phyloP scores from a whole-genome alignment of 1,284 basidiomycete species.

The Xerocomus minutiporus region DNA sequence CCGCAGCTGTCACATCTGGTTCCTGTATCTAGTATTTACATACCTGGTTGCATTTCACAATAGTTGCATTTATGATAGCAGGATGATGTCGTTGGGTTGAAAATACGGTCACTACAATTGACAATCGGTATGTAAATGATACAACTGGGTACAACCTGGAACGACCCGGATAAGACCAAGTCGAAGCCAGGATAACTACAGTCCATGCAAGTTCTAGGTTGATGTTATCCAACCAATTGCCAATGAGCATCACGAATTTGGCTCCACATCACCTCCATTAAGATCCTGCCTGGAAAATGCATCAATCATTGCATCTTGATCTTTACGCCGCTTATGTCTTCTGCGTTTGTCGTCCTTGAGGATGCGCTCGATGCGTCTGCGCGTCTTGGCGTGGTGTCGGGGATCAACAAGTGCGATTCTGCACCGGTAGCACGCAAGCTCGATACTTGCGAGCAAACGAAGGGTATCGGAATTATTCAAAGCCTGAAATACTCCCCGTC shows the following conservation, averaged over 20 bases:
- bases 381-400: slow-evolving; percentile 53
- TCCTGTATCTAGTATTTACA: not conserved
- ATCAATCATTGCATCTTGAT: slow-evolving; percentile 73
- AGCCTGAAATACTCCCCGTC: slow-evolving; percentile 42
- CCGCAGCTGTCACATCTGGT: not conserved
- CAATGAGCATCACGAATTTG: slow-evolving; percentile 21
- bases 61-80: slow-evolving; percentile 8
- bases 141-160: slow-evolving; percentile 16
- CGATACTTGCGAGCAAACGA: slow-evolving; percentile 71
- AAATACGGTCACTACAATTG: slow-evolving; percentile 20
- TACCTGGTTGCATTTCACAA: not conserved
- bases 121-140: slow-evolving; percentile 17
- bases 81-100: slow-evolving; percentile 7
- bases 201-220: slow-evolving; percentile 11
- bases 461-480: slow-evolving; percentile 76
- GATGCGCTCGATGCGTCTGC: slow-evolving; percentile 65
- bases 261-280: slow-evolving; percentile 31
- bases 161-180: slow-evolving; percentile 3
- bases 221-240: slow-evolving; percentile 6
- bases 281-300: slow-evolving; percentile 65
- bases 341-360: slow-evolving; percentile 77
- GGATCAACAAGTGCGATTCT: slow-evolving; percentile 63
- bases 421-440: slow-evolving; percentile 73
- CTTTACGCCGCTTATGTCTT: slow-evolving; percentile 72
- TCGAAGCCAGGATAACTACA: slow-evolving; percentile 8